phyloP scores from a whole-genome alignment of 352 stramenopile species.

The Pythium phragmitis region DNA sequence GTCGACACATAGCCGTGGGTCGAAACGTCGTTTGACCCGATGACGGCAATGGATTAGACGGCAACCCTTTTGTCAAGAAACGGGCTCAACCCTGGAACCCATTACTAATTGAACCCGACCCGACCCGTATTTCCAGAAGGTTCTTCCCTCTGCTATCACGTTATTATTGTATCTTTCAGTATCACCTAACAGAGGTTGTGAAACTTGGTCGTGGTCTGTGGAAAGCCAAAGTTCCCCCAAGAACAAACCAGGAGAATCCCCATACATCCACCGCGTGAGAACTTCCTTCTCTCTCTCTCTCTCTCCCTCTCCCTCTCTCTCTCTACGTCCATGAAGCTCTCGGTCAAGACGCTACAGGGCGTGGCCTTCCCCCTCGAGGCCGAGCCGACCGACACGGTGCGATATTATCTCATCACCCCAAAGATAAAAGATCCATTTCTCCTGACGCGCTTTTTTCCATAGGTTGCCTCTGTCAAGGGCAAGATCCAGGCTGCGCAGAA shows the following conservation, averaged over 20 bases:
- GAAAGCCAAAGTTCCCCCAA: constrained; percentile 10
- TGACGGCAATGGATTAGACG: constrained; percentile 24
- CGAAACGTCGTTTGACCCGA: constrained; percentile 4
- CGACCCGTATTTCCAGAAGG: constrained; percentile 21
- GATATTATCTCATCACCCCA: background rate
- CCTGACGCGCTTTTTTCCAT: constrained; percentile 1
- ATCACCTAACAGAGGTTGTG: constrained; percentile 26
- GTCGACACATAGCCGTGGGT: constrained; percentile 18
- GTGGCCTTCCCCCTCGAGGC: constrained; percentile 77
- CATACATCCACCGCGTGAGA: background rate
- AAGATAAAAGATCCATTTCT: background rate
- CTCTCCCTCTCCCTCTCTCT: background rate
- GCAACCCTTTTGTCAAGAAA: constrained; percentile 4
- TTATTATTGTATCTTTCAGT: constrained; percentile 13
- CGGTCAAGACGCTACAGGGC: constrained; percentile 85
- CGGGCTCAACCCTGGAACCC: background rate
- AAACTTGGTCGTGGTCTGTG: constrained; percentile 3
- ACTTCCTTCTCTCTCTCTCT: background rate
- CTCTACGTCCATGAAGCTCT: constrained; percentile 70
- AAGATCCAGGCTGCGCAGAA: constrained; percentile 78
- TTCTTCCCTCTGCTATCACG: constrained; percentile 17
- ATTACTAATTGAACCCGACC: background rate
- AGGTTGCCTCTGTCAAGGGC: constrained; percentile 76
- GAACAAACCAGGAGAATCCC: constrained; percentile 11
- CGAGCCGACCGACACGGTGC: constrained; percentile 69